phyloP scores from a whole-genome alignment of 352 stramenopile species.

The Pythium coloratum region DNA sequence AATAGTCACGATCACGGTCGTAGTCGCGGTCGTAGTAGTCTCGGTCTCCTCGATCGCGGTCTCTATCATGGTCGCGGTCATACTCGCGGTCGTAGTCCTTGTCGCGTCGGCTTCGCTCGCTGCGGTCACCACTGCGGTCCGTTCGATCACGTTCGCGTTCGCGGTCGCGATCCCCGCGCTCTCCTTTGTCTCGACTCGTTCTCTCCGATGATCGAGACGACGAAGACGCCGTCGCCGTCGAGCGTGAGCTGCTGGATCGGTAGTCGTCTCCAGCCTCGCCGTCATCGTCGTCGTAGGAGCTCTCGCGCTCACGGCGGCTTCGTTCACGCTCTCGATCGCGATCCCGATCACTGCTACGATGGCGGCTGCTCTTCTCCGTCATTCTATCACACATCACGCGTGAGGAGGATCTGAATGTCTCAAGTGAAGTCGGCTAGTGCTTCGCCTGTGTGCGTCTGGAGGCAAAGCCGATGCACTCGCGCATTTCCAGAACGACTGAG shows the following conservation, averaged over 20 bases:
- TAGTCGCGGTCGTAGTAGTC: slow-evolving; percentile 37
- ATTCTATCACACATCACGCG: neutral
- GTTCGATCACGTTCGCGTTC: slow-evolving; percentile 34
- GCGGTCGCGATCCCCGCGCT: slow-evolving; percentile 32
- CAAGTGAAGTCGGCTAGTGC: slow-evolving; percentile 5
- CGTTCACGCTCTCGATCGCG: slow-evolving; percentile 24
- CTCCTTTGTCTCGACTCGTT: slow-evolving; percentile 32
- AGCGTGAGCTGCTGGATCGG: slow-evolving; percentile 2
- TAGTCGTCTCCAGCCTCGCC: slow-evolving; percentile 1
- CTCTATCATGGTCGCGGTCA: slow-evolving; percentile 37
- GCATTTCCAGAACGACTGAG: neutral
- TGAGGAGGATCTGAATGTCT: neutral
- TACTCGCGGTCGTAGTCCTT: slow-evolving; percentile 34
- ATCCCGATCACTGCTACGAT: slow-evolving; percentile 15
- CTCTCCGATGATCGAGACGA: slow-evolving; percentile 26
- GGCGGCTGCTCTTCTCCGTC: slow-evolving; percentile 25
- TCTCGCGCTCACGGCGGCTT: slow-evolving; percentile 21
- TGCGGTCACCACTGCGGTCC: neutral
- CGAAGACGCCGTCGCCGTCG: slow-evolving; percentile 9
- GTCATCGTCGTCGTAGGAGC: slow-evolving; percentile 18
- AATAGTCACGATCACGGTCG: slow-evolving; percentile 24
- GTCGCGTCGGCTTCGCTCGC: slow-evolving; percentile 27
- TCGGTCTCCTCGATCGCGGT: slow-evolving; percentile 29
- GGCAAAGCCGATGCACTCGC: neutral
- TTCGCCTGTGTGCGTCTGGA: neutral